Percentiles rank a stretch among this genome's conserved stretches.
Evolutionary conservation across 1,284 basidiomycete species (phyloP).

Genomic region (Trichosporon inkin): DNA sequence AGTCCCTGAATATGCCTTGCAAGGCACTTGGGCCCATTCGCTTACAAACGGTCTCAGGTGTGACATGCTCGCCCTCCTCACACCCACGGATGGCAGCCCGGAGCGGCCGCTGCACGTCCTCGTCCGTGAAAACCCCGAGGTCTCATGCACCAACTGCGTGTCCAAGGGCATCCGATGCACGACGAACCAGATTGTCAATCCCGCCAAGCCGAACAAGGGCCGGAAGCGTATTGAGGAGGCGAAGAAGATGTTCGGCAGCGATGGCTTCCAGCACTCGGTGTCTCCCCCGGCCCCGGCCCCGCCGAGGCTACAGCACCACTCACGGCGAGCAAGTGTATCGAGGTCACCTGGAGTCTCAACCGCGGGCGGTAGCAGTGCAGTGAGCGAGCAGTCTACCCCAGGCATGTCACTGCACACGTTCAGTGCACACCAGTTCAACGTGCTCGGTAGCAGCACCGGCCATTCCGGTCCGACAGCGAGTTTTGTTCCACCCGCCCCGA

Average conservation of each 20-base stretch:
- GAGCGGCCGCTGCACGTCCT: constrained; percentile 20
- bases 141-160: constrained; percentile 37
- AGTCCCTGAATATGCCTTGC: background rate
- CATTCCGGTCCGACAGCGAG: background rate
- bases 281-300: background rate
- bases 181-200: constrained; percentile 38
- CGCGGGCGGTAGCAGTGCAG: background rate
- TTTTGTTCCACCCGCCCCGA: background rate
- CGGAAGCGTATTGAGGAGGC: constrained; percentile 42
- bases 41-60: constrained; percentile 13
- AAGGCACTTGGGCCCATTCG: background rate
- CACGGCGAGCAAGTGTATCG: background rate
- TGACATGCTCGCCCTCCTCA: constrained; percentile 33
- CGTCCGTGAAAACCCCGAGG: constrained; percentile 32
- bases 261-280: constrained; percentile 5
- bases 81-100: constrained; percentile 12
- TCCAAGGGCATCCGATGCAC: constrained; percentile 41
- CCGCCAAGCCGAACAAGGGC: constrained; percentile 43
- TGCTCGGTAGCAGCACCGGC: background rate
- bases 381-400: background rate
- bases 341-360: background rate
- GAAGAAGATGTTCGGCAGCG: constrained; percentile 32
- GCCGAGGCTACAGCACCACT: background rate
- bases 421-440: background rate
- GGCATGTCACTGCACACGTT: background rate